Percentiles rank a stretch among this genome's conserved stretches.
phyloP scores from a whole-genome alignment of 2,329 filamentous ascomycete genomes.

The Zasmidium cellare region DNA sequence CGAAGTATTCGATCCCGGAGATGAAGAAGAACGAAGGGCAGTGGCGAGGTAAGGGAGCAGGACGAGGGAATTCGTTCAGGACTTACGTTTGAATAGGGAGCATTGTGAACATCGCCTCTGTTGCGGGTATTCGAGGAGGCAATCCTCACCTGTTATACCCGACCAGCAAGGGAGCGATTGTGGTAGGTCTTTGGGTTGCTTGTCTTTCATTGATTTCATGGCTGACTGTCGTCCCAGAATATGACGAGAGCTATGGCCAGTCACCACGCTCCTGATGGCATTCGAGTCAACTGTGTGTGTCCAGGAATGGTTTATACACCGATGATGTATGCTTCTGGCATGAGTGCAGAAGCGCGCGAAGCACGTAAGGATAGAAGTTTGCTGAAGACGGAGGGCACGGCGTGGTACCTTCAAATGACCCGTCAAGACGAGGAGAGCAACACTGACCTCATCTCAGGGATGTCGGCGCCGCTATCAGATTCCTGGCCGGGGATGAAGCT shows the following conservation, averaged over 20 bases:
- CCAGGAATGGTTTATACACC: slow-evolving; percentile 56
- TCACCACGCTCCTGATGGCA: slow-evolving; percentile 52
- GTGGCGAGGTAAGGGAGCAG: slow-evolving; percentile 40
- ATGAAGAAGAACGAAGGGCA: slow-evolving; percentile 58
- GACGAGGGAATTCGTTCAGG: too few relatives aligned
- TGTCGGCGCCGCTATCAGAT: slow-evolving; percentile 51
- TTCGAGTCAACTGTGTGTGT: slow-evolving; percentile 58
- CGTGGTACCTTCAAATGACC: too few relatives aligned
- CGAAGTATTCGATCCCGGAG: slow-evolving; percentile 60
- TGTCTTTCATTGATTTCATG: not conserved
- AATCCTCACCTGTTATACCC: slow-evolving; percentile 57
- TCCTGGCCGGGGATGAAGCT: slow-evolving; percentile 54
- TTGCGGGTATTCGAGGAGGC: slow-evolving; percentile 58
- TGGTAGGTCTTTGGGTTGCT: slow-evolving; percentile 31
- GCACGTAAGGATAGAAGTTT: slow-evolving; percentile 52
- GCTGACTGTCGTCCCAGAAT: slow-evolving; percentile 35
- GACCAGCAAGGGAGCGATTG: slow-evolving; percentile 55
- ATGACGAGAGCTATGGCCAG: slow-evolving; percentile 59
- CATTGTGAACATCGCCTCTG: slow-evolving; percentile 64
- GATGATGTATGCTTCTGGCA: slow-evolving; percentile 55
- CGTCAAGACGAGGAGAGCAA: too few relatives aligned
- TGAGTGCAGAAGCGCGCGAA: slow-evolving; percentile 52
- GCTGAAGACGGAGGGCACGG: slow-evolving; percentile 55
- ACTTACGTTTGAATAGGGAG: slow-evolving; percentile 31
- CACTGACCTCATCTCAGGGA: slow-evolving; percentile 40